Conservation (phyloP, 352 stramenopile genomes). For the Ophiocytium majus region DNA sequence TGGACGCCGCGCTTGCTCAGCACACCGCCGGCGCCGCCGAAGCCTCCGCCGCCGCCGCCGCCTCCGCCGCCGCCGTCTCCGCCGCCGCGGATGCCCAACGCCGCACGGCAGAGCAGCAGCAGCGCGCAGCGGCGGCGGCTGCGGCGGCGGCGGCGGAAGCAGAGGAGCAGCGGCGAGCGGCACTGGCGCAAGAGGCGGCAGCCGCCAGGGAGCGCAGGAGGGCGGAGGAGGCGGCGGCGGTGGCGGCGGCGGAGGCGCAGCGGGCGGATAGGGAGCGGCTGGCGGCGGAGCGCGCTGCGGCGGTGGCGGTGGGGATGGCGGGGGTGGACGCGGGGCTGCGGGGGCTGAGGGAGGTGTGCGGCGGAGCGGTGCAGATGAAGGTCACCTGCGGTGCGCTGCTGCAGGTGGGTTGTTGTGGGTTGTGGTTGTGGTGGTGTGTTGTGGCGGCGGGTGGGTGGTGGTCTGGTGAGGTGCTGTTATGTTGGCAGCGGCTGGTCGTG, state of each 20-base stretch:
- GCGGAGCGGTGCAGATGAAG: not conserved
- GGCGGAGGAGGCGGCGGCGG: conserved; percentile 27
- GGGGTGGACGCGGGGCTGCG: conserved; percentile 48
- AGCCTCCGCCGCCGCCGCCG: conserved; percentile 14
- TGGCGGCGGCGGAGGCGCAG: conserved; percentile 26
- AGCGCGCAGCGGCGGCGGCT: conserved; percentile 17
- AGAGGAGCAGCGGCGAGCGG: conserved; percentile 28
- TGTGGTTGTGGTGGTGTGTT: too few species aligned
- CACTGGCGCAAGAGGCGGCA: conserved; percentile 25
- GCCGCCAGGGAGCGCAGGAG: too few species aligned
- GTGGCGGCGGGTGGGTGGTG: too few species aligned
- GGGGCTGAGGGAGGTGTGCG: conserved; percentile 41
- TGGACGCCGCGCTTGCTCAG: conserved; percentile 18
- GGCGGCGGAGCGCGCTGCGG: conserved; percentile 29
- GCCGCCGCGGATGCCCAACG: not conserved
- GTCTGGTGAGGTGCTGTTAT: too few species aligned
- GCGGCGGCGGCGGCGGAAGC: conserved; percentile 21
- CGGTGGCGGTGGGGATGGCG: conserved; percentile 35
- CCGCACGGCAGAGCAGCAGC: conserved; percentile 17
- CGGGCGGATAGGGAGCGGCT: conserved; percentile 26
- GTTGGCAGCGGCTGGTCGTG: too few species aligned
- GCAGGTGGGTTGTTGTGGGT: not conserved
- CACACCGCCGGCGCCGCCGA: conserved; percentile 24
- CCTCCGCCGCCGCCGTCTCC: not conserved
- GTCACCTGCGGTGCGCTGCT: not conserved